Conservation (phyloP, 2,329 filamentous ascomycete genomes). For the Xenoacremonium recifei region DNA sequence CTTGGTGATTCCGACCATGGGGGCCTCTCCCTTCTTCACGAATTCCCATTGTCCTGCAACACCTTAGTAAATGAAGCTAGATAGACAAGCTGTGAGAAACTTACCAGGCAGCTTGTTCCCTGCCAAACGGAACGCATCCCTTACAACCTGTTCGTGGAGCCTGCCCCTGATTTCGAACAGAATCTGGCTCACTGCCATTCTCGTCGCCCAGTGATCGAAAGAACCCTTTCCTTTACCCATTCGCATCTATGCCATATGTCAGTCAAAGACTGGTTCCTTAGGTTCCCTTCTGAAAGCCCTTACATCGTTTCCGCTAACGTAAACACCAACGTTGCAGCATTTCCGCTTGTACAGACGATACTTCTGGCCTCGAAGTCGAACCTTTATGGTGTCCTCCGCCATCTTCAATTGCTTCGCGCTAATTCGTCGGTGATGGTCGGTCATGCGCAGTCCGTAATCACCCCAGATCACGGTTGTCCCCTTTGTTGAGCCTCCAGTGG, state of each 20-base stretch:
- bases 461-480: conserved; percentile 97
- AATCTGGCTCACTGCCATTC: conserved; percentile 87
- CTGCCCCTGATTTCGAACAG: conserved; percentile 90
- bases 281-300: conserved; percentile 20
- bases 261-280: conserved; percentile 16
- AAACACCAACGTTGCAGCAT: conserved; percentile 90
- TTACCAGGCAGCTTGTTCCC: conserved; percentile 91
- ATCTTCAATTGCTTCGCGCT: conserved; percentile 83
- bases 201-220: conserved; percentile 93
- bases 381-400: conserved; percentile 91
- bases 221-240: conserved; percentile 99
- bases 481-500: conserved; percentile 85
- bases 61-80: conserved; percentile 16
- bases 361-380: conserved; percentile 82
- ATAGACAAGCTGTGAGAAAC: conserved; percentile 26
- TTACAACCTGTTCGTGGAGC: conserved; percentile 89
- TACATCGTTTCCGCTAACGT: conserved; percentile 90
- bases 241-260: conserved; percentile 65
- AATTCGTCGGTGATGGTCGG: conserved; percentile 88
- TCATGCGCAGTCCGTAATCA: conserved; percentile 91
- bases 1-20: conserved; percentile 91
- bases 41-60: conserved; percentile 78
- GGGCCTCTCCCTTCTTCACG: conserved; percentile 85
- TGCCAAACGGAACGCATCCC: conserved; percentile 90
- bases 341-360: conserved; percentile 92